These are phyloP conservation scores for Didymella glomerata DNA, from an alignment of 2,329 filamentous ascomycete genomes.

Conservation along the genomic window DNA sequence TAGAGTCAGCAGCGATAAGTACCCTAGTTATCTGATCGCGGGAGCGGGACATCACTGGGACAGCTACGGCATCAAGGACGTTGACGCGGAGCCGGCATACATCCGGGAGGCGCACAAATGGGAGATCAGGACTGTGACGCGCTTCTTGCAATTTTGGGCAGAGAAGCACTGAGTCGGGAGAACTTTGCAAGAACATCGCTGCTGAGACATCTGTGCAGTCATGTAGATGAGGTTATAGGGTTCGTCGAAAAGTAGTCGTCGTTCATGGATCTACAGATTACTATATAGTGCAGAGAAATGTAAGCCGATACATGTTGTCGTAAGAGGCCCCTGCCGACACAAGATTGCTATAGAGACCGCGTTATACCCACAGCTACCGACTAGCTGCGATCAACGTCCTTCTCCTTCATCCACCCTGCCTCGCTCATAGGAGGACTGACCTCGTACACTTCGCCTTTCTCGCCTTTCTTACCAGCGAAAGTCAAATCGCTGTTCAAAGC, in stretches of 20 bases:
- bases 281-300: neutral
- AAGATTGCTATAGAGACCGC: no score
- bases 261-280: neutral
- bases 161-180: conserved; percentile 12
- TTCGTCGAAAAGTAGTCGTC: neutral
- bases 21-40: conserved; percentile 60
- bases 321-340: neutral
- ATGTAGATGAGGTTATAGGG: neutral
- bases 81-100: conserved; percentile 60
- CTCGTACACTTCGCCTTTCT: conserved; percentile 4
- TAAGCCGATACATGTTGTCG: neutral
- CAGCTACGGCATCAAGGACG: conserved; percentile 52
- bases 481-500: conserved; percentile 1
- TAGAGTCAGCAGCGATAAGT: conserved; percentile 53
- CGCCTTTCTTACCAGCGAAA: neutral
- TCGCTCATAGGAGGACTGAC: neutral
- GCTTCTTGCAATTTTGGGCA: conserved; percentile 36
- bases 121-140: conserved; percentile 59
- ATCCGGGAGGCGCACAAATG: conserved; percentile 61
- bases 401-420: neutral
- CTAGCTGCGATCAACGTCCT: neutral
- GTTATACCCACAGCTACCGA: neutral
- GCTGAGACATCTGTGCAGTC: neutral
- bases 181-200: neutral
- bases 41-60: conserved; percentile 64